Evolutionary conservation across 2,329 filamentous ascomycete genomes (phyloP), one percentile per base, ranked within the genome.

Genomic region (Colletotrichum kahawae): DNA sequence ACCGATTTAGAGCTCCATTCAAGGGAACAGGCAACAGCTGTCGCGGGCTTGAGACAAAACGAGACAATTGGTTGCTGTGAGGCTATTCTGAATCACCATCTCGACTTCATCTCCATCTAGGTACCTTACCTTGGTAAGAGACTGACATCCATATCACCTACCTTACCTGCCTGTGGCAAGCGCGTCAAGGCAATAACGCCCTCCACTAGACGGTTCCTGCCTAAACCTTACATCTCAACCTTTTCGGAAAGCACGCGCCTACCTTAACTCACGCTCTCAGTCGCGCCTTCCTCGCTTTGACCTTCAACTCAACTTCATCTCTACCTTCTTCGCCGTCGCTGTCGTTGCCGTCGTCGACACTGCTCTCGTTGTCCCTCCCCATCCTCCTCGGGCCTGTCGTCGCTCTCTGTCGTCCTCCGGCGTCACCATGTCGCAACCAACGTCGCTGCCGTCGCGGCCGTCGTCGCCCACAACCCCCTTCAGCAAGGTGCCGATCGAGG

Each of bases 401-500:
- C 43, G 5, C 43, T 21, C 10, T 48, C 43, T 34, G 43, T 48
- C 43, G 43, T 51, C 43, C 43, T 21, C 5, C 3, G 43, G 43
- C 43, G n/a, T 48, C 43, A 24, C 24, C 21, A 74, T 70, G 71
- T 74, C 71, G 14, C 71, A 74, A 12, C 66, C 12, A 7, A 4
- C 63, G 36, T 36, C 66, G n/a, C 29, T 29, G n/a, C 34, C 68
- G 12, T 59, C 70, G 13, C 70, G 63, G 9, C 4, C 56, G 29
- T 21, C 2, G 2, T 75, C 73, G 3, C 36, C 43, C 21, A 24
- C n/a, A 21, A 62, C 57, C n/a, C 57, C 57, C 27, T 78, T 85
- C 29, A 78, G 80, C 9, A 80, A 78, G n/a, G 78, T 92, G 3
- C 92, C 92, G 0, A 82, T 89, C 18, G 92, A 94, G 84, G 81